Conservation (phyloP, 2,329 filamentous ascomycete genomes). For the Trematosphaeria pertusa region DNA sequence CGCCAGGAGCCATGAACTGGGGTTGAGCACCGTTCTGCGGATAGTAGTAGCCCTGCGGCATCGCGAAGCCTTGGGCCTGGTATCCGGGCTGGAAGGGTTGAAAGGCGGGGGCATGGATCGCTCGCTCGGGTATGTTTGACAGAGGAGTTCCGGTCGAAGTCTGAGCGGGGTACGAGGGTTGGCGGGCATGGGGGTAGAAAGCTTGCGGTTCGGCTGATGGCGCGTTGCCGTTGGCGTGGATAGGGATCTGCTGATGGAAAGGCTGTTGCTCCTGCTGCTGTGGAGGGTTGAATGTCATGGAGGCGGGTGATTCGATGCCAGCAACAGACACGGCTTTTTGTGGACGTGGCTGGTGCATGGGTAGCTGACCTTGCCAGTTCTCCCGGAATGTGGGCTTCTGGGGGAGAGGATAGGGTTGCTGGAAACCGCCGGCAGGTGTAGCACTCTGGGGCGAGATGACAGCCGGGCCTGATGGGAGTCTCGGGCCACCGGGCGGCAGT, state of each 20-base stretch:
- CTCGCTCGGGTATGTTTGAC: constrained; percentile 90
- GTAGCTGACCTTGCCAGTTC: constrained; percentile 65
- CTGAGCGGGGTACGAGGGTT: constrained; percentile 74
- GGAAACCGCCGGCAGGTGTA: constrained; percentile 59
- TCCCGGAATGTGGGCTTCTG: constrained; percentile 65
- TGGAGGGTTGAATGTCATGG: constrained; percentile 64
- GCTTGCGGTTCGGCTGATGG: constrained; percentile 53
- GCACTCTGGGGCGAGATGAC: constrained; percentile 41
- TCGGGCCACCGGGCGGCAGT: constrained; percentile 69
- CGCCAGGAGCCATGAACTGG: constrained; percentile 55
- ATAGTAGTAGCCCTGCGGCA: constrained; percentile 69
- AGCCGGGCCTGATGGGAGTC: constrained; percentile 40
- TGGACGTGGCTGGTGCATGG: constrained; percentile 93
- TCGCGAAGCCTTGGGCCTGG: constrained; percentile 52
- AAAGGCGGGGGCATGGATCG: constrained; percentile 89
- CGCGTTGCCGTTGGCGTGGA: constrained; percentile 69
- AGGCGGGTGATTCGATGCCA: constrained; percentile 85
- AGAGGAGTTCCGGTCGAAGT: constrained; percentile 79
- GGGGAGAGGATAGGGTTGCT: constrained; percentile 59
- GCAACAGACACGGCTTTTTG: constrained; percentile 94
- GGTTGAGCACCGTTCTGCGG: constrained; percentile 45
- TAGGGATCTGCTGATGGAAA: constrained; percentile 93
- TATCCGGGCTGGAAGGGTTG: constrained; percentile 68
- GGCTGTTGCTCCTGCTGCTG: constrained; percentile 78
- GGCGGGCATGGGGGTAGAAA: constrained; percentile 69